Evolutionary conservation across 495 filamentous ascomycete genomes (phyloP).

Genomic region (Filosporella fistucella): DNA sequence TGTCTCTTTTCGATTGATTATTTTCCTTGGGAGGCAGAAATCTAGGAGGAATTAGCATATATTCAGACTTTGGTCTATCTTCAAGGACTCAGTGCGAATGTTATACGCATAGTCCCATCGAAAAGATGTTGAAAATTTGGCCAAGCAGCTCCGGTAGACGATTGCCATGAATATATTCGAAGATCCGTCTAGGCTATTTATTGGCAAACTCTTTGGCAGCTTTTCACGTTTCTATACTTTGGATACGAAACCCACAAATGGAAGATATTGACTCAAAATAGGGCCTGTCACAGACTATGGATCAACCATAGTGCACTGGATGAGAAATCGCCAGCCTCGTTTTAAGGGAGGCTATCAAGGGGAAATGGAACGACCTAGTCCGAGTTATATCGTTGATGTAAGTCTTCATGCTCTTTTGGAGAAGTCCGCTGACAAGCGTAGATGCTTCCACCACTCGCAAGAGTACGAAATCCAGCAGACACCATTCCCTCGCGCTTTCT

Average conservation of each 20-base stretch:
- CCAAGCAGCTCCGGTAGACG: no score
- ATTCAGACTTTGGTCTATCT: no score
- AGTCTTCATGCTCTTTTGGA: constrained; percentile 29
- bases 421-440: constrained; percentile 33
- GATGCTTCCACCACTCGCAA: constrained; percentile 84
- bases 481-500: constrained; percentile 84
- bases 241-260: no score
- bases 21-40: neutral
- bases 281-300: constrained; percentile 94
- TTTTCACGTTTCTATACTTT: no score
- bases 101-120: no score
- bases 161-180: no score
- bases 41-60: neutral
- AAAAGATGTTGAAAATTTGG: no score
- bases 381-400: constrained; percentile 87
- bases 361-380: constrained; percentile 78
- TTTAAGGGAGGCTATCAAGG: constrained; percentile 63
- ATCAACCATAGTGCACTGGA: constrained; percentile 87
- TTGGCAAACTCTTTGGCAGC: no score
- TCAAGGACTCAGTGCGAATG: no score
- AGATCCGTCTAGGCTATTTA: no score
- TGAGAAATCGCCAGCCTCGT: constrained; percentile 75
- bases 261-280: no score
- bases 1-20: neutral
- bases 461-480: constrained; percentile 66